phyloP scores from a whole-genome alignment of 2,329 filamentous ascomycete species.

The Pseudomassariella vexata region DNA sequence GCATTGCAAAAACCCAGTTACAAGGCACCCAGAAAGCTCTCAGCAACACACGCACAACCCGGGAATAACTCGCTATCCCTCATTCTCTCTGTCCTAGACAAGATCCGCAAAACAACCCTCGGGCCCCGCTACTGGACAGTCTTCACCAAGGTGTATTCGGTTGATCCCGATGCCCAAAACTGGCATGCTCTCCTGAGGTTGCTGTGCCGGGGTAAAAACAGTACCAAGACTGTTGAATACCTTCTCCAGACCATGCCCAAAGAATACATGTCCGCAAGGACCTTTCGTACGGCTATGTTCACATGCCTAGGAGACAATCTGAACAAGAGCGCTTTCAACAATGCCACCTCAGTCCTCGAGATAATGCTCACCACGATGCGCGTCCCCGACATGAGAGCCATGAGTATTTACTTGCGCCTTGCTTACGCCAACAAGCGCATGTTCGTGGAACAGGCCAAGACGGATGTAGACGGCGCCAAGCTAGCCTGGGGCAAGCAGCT shows the following conservation, averaged over 20 bases:
- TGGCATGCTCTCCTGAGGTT: slow-evolving; percentile 63
- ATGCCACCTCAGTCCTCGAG: slow-evolving; percentile 60
- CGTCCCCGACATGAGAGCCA: slow-evolving; percentile 42
- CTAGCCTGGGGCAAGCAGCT: slow-evolving; percentile 45
- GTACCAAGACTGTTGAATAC: slow-evolving; percentile 53
- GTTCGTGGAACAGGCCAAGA: slow-evolving; percentile 25
- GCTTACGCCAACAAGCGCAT: slow-evolving; percentile 42
- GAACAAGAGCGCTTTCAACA: slow-evolving; percentile 62
- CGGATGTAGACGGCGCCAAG: slow-evolving; percentile 29
- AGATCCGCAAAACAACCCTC: slow-evolving; percentile 53
- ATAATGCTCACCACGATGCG: slow-evolving; percentile 46
- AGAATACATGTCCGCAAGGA: slow-evolving; percentile 37
- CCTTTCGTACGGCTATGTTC: slow-evolving; percentile 68
- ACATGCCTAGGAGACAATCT: slow-evolving; percentile 71
- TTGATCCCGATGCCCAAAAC: slow-evolving; percentile 68
- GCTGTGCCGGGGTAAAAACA: slow-evolving; percentile 61
- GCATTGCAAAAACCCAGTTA: too few relatives aligned
- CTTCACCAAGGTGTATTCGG: slow-evolving; percentile 53
- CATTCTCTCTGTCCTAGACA: slow-evolving; percentile 58
- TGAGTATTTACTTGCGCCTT: slow-evolving; percentile 52
- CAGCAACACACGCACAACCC: slow-evolving; percentile 36
- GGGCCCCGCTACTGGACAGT: slow-evolving; percentile 75
- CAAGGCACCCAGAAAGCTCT: slow-evolving; percentile 14
- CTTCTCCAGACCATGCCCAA: slow-evolving; percentile 50
- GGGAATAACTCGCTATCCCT: slow-evolving; percentile 60